Conservation (phyloP, 305 asterid genomes). For the Fraxinus baroniana region DNA sequence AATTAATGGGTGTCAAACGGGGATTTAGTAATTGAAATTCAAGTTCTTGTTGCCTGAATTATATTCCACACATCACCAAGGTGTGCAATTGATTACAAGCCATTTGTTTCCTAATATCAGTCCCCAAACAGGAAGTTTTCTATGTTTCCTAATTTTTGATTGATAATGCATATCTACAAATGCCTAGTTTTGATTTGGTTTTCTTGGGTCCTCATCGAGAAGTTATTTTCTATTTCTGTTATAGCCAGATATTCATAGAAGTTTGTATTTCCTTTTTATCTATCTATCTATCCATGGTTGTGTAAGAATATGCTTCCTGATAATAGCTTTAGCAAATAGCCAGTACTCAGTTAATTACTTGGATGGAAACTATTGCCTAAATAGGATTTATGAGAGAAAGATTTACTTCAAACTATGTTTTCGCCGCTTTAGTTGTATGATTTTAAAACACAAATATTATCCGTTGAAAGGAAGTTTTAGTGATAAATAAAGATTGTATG, state of each 20-base stretch:
- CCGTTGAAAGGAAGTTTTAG: not conserved
- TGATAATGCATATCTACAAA: not conserved
- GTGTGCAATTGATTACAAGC: not conserved
- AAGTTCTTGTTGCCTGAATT: not conserved
- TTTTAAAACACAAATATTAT: not conserved
- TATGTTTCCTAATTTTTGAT: not conserved
- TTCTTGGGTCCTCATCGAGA: not conserved
- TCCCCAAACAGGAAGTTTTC: not conserved
- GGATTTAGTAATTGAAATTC: not conserved
- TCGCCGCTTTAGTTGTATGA: not conserved
- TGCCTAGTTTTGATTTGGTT: not conserved
- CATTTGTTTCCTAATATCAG: not conserved
- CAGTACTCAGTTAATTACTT: not conserved
- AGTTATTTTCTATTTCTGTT: not conserved
- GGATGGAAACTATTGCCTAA: not conserved
- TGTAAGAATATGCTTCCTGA: not conserved
- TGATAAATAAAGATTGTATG: not conserved
- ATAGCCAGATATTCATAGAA: not conserved
- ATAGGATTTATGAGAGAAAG: not conserved
- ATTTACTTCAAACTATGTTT: not conserved
- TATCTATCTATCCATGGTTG: not conserved
- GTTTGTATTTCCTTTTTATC: not conserved
- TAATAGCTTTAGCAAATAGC: not conserved
- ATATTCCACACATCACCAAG: not conserved
- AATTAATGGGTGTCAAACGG: too few relatives aligned